Base-by-base conservation (phyloP, 2,329 filamentous ascomycete genomes). In the Trichophaea hybrida region DNA sequence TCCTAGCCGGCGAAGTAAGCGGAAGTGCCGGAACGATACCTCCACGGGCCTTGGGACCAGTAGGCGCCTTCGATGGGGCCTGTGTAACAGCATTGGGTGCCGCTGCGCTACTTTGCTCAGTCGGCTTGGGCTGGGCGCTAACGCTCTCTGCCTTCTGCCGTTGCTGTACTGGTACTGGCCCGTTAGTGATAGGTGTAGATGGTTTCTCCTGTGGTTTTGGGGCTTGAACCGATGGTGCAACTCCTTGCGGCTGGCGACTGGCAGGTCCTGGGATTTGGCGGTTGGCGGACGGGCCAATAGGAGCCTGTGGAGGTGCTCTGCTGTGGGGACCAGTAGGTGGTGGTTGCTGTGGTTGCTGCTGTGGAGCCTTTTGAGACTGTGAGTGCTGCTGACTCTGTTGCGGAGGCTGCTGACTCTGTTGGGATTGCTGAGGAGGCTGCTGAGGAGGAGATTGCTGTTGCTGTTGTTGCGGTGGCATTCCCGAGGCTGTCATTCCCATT, bases 401-500 rank as follows among this genome's bases (percentile, higher is more conserved):
- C 72, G 73, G 48, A 75, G 71, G 40, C 13, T 57, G 54, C 24
- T 34, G 35, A 32, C 32, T 24, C 10, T 51, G 62, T 48, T 51
- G 58, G 10, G 13, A 17, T 15, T 15, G 55, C 4, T 53, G 58
- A 17, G 49, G 52, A 17, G 58, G 57, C 38, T 57, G 59, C 17
- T 56, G 61, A 15, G 24, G 32, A 48, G 48, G 61, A 6, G 10
- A 68, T 38, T 68, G 69, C 62, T 71, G 73, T 44, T 73, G 70
- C 17, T 46, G 58, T 17, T 60, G 64, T 48, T 48, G 69, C 44
- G 76, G 77, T 49, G 70, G 69, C 54, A 68, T 74, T n/a, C 75
- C 75, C 35, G 74, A 74, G 62, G 76, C 77, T 64, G 78, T 79
- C 38, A 76, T 75, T 34, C 77, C 77, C 40, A 77, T 78, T 31